phyloP scores from a whole-genome alignment of 2,329 filamentous ascomycete genomes.

The Graphilbum fragrans region DNA sequence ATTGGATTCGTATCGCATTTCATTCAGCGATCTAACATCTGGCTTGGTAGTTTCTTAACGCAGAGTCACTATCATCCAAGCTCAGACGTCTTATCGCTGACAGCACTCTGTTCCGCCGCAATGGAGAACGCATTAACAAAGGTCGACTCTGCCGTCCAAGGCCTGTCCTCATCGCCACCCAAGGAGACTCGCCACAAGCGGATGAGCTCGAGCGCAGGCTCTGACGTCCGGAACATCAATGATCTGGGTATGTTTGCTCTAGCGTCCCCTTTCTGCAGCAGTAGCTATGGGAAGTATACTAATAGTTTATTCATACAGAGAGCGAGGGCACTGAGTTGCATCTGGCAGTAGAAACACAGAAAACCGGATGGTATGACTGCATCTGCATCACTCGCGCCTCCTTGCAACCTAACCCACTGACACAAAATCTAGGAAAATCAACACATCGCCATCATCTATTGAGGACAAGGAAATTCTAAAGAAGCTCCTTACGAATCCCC shows the following conservation, averaged over 20 bases:
- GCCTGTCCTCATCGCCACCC: conserved; percentile 55
- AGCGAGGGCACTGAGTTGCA: conserved; percentile 58
- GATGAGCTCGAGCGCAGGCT: conserved; percentile 47
- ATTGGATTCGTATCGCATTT: no score
- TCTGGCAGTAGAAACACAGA: conserved; percentile 73
- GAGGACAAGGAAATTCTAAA: conserved; percentile 81
- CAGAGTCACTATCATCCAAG: not conserved
- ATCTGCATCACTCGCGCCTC: no score
- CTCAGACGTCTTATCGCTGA: not conserved
- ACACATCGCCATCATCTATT: conserved; percentile 64
- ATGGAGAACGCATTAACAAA: conserved; percentile 52
- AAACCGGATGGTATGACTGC: conserved; percentile 75
- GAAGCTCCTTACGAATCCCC: conserved; percentile 65
- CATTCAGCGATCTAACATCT: no score
- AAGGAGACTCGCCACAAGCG: conserved; percentile 44
- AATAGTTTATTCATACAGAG: conserved; percentile 42
- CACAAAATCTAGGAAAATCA: conserved; percentile 64
- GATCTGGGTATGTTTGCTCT: conserved; percentile 56
- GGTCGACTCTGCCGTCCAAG: conserved; percentile 84
- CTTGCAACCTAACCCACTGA: not conserved
- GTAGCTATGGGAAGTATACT: no score
- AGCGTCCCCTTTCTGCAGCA: no score
- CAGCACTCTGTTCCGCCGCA: not conserved
- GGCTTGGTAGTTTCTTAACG: no score
- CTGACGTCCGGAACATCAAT: conserved; percentile 69